phyloP scores from a whole-genome alignment of 2,329 filamentous ascomycete genomes.

The Aspergillus brunneoviolaceus region DNA sequence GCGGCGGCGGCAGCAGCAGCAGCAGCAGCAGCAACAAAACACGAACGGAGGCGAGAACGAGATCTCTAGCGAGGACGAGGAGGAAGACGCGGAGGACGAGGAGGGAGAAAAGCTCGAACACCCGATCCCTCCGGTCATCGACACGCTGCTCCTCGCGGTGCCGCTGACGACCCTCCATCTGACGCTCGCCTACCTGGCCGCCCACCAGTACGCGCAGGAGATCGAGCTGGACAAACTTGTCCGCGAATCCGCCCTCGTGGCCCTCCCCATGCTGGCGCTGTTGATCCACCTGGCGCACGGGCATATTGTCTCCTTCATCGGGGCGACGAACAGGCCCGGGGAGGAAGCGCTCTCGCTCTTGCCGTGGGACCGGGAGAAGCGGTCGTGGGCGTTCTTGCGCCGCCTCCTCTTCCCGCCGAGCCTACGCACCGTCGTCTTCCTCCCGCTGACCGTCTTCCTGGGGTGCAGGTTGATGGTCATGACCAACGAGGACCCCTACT shows the following conservation, averaged over 20 bases:
- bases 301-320: conserved; percentile 39
- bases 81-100: background rate
- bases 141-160: conserved; percentile 45
- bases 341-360: conserved; percentile 23
- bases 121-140: conserved; percentile 40
- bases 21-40: background rate
- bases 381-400: conserved; percentile 28
- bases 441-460: conserved; percentile 30
- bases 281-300: conserved; percentile 48
- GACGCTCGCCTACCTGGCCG: conserved; percentile 47
- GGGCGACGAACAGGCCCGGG: background rate
- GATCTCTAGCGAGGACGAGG: conserved; percentile 4
- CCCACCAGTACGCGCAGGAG: conserved; percentile 48
- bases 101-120: conserved; percentile 13
- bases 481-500: conserved; percentile 76
- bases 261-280: conserved; percentile 45
- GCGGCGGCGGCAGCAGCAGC: conserved; percentile 2
- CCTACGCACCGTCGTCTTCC: conserved; percentile 24
- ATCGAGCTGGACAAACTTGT: conserved; percentile 33
- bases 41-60: background rate
- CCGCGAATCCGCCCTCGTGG: conserved; percentile 37
- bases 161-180: conserved; percentile 47
- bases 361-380: conserved; percentile 27
- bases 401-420: conserved; percentile 36
- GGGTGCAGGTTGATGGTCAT: conserved; percentile 81